Evolutionary conservation across 192 early-diverging fungal species (phyloP).

Genomic region (Entomortierella lignicola): DNA sequence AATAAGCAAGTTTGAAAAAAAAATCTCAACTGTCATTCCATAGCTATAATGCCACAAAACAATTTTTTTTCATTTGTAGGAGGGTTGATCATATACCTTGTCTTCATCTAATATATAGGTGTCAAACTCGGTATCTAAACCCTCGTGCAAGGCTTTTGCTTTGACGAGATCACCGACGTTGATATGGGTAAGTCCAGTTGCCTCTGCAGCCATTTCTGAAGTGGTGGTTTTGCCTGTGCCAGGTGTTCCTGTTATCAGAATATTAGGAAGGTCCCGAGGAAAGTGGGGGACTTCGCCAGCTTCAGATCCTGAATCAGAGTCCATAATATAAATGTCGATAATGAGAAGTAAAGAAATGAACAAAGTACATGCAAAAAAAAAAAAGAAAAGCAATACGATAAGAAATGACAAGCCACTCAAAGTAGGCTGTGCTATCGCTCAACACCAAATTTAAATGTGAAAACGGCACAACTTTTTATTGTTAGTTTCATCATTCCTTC

Average conservation of each 20-base stretch:
- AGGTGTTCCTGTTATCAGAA: constrained; percentile 88
- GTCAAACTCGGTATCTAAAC: constrained; percentile 88
- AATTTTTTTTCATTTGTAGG: not conserved
- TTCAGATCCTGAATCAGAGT: constrained; percentile 49
- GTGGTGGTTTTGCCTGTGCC: constrained; percentile 88
- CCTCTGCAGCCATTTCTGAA: constrained; percentile 81
- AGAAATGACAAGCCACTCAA: not conserved
- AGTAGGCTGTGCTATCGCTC: constrained; percentile 10
- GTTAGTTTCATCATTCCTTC: not conserved
- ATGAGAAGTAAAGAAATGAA: not conserved
- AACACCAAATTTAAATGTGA: not conserved
- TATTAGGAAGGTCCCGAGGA: constrained; percentile 70
- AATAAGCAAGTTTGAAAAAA: not conserved
- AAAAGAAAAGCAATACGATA: constrained; percentile 5
- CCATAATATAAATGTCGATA: constrained; percentile 17
- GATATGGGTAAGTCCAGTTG: constrained; percentile 79
- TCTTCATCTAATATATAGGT: constrained; percentile 93
- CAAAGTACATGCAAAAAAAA: not conserved
- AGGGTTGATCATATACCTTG: constrained; percentile 61
- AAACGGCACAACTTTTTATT: not conserved
- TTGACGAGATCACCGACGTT: constrained; percentile 92
- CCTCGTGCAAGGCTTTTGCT: constrained; percentile 85
- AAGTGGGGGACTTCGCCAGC: constrained; percentile 26
- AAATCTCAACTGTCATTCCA: not conserved
- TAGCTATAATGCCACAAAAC: no score